Evolutionary conservation across 805 yeast species (phyloP).

Genomic region (Wickerhamomyces chaumierensis): DNA sequence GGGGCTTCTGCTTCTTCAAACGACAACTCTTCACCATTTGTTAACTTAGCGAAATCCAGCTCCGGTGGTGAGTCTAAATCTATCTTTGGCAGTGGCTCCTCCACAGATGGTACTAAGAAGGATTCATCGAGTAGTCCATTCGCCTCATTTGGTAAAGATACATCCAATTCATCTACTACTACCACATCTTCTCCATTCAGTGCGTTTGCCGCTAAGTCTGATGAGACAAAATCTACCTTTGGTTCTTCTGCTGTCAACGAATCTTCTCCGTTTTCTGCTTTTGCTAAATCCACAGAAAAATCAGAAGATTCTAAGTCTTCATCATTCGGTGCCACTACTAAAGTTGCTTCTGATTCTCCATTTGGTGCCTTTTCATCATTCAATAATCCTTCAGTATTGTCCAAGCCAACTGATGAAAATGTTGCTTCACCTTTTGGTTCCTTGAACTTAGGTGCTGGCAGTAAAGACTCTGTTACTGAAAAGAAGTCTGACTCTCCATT

Average conservation of each 20-base stretch:
- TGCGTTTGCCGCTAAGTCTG: too few species aligned
- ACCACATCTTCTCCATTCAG: too few species aligned
- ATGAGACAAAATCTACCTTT: conserved; percentile 6
- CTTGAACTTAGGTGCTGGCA: conserved; percentile 5
- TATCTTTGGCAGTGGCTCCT: conserved; percentile 1
- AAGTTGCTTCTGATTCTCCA: conserved; percentile 5
- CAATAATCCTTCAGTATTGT: not conserved
- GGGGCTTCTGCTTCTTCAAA: conserved; percentile 2
- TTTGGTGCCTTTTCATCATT: not conserved
- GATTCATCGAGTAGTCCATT: too few species aligned
- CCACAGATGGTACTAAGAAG: too few species aligned
- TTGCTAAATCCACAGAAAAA: not conserved
- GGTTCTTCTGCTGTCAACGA: conserved; percentile 3
- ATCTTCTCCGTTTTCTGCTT: not conserved
- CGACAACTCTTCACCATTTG: conserved; percentile 15
- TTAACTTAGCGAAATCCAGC: too few species aligned
- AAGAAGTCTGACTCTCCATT: conserved; percentile 12
- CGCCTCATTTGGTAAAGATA: too few species aligned
- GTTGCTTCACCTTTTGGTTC: conserved; percentile 11
- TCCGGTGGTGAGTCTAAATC: too few species aligned
- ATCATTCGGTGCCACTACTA: conserved; percentile 10
- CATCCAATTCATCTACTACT: too few species aligned
- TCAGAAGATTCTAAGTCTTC: not conserved
- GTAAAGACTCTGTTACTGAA: too few species aligned
- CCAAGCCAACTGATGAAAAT: not conserved